Percentiles rank a stretch among this genome's conserved stretches.
Evolutionary conservation across 148 eudicot genomes (phyloP).

Genomic region (Fagopyrum homotropicum): DNA sequence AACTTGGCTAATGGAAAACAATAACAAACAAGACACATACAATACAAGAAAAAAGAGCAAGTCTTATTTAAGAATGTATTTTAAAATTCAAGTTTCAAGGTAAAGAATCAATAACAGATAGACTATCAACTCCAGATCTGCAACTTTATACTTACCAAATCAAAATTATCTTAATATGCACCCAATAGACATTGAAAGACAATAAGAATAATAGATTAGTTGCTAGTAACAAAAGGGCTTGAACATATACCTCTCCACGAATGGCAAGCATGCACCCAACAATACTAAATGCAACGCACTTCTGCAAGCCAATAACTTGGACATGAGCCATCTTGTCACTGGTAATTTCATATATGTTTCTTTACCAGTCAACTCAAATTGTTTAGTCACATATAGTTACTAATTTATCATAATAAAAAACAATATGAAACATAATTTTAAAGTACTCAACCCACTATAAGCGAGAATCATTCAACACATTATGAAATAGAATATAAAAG

Average conservation of each 20-base stretch:
- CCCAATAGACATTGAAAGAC: background rate
- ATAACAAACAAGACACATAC: constrained; percentile 2
- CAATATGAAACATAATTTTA: too few species aligned
- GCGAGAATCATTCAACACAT: background rate
- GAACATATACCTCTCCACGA: constrained; percentile 70
- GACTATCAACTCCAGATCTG: background rate
- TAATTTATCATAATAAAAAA: background rate
- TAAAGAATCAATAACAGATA: background rate
- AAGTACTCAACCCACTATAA: background rate
- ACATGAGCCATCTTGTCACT: constrained; percentile 46
- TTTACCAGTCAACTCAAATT: constrained; percentile 49
- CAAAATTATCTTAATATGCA: background rate
- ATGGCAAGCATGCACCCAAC: constrained; percentile 83
- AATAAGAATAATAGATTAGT: background rate
- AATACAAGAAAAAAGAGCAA: background rate
- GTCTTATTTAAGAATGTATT: background rate
- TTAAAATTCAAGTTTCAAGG: background rate
- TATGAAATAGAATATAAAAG: background rate
- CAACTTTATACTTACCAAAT: background rate
- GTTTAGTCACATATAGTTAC: constrained; percentile 13
- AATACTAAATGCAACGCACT: constrained; percentile 69
- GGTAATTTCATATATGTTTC: constrained; percentile 40
- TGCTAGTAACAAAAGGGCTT: background rate
- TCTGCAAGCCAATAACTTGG: constrained; percentile 66
- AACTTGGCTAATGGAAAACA: background rate